Conservation (phyloP, 2,329 filamentous ascomycete species). For the Cladorrhinum sp. region DNA sequence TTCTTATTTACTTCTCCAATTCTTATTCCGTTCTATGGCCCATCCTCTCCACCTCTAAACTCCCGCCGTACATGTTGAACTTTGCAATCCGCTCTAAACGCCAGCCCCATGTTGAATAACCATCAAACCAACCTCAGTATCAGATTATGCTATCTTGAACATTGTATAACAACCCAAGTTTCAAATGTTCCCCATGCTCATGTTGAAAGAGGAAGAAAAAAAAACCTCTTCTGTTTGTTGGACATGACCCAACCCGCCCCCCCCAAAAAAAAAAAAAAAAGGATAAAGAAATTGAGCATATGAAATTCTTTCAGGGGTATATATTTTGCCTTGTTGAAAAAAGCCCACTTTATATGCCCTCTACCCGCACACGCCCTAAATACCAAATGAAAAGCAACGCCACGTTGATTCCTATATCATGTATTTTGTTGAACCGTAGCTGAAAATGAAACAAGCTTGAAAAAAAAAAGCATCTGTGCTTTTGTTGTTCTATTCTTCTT, state of each 20-base stretch:
- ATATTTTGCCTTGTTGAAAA: constrained; percentile 14
- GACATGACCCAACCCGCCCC: too few species aligned
- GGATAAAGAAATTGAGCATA: neutral
- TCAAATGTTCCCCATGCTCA: too few species aligned
- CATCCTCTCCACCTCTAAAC: neutral
- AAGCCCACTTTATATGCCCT: constrained; percentile 3
- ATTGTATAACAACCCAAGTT: too few species aligned
- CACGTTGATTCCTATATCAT: neutral
- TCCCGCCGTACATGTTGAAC: neutral
- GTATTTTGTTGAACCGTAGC: neutral
- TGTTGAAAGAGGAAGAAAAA: too few species aligned
- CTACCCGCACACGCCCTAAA: neutral
- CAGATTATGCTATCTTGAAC: too few species aligned
- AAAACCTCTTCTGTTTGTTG: too few species aligned
- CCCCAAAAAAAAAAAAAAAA: neutral
- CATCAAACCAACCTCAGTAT: neutral
- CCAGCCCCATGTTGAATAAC: neutral
- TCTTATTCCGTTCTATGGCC: neutral
- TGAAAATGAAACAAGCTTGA: neutral
- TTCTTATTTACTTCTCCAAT: neutral
- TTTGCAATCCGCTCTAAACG: neutral
- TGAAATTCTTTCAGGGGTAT: neutral
- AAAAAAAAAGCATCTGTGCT: neutral
- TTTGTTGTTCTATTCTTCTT: constrained; percentile 15
- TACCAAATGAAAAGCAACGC: neutral